These are phyloP conservation scores for Chaetomium olivaceum DNA, from an alignment of 2,329 filamentous ascomycete genomes.

Conservation along the genomic window DNA sequence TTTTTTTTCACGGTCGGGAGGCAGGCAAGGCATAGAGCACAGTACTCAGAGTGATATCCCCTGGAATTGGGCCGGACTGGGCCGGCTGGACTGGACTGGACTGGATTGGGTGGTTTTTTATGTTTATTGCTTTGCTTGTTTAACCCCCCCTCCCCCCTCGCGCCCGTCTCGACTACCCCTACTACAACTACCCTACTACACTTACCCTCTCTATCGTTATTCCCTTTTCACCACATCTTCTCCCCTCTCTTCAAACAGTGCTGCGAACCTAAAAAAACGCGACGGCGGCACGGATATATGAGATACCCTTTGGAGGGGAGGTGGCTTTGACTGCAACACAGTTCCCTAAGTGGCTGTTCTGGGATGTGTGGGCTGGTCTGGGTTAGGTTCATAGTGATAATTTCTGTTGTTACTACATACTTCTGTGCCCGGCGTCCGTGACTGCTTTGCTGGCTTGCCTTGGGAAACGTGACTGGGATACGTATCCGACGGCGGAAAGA, in stretches of 20 bases:
- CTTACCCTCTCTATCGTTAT: neutral
- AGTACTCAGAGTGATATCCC: constrained; percentile 20
- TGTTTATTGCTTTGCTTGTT: constrained; percentile 8
- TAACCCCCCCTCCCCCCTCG: neutral
- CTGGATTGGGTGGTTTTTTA: neutral
- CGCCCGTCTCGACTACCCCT: neutral
- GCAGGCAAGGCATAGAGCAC: constrained; percentile 19
- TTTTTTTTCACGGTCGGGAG: constrained; percentile 7
- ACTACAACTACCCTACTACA: too few relatives aligned
- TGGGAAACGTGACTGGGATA: neutral
- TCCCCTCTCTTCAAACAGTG: neutral
- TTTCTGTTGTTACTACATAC: constrained; percentile 2
- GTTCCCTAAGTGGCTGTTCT: neutral
- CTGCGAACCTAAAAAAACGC: neutral
- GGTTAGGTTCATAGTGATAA: constrained; percentile 20
- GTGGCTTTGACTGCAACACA: neutral
- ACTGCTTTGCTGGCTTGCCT: neutral
- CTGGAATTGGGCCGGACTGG: constrained; percentile 5
- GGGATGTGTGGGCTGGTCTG: neutral
- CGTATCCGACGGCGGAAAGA: too few relatives aligned
- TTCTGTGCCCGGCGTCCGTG: neutral
- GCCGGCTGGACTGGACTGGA: neutral
- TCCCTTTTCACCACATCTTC: neutral
- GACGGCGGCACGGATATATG: constrained; percentile 6
- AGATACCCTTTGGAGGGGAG: constrained; percentile 12